Conservation (phyloP, 495 filamentous ascomycete genomes). For the Pseudoneurospora amorphoporcata region DNA sequence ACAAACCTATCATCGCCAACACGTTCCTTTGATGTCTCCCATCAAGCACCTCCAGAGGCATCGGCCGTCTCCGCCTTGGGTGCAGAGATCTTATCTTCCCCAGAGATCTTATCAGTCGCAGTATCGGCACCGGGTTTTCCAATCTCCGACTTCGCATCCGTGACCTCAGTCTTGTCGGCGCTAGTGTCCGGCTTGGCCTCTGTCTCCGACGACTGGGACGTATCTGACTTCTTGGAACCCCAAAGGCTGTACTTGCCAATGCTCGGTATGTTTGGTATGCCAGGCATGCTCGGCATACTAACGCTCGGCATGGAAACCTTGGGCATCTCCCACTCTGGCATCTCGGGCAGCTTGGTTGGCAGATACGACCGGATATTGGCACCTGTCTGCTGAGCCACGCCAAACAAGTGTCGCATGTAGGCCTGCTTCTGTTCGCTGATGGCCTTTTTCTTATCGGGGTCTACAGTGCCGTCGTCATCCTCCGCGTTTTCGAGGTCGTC, state of each 20-base stretch:
- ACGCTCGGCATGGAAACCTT: constrained; percentile 18
- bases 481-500: constrained; percentile 21
- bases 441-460: constrained; percentile 3
- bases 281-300: constrained; percentile 16
- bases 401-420: constrained; percentile 38
- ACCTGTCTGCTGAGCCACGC: constrained; percentile 33
- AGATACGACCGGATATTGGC: constrained; percentile 29
- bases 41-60: not conserved
- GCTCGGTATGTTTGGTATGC: constrained; percentile 12
- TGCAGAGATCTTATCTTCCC: not conserved
- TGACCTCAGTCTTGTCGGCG: not conserved
- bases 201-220: not conserved
- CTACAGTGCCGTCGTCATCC: constrained; percentile 5
- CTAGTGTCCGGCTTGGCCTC: not conserved
- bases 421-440: constrained; percentile 21
- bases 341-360: constrained; percentile 31
- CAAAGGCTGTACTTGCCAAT: constrained; percentile 13
- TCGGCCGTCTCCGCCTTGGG: not conserved
- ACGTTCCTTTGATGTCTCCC: not conserved
- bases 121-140: not conserved
- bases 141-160: not conserved
- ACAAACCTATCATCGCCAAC: not conserved
- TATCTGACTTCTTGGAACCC: constrained; percentile 5
- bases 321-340: constrained; percentile 14
- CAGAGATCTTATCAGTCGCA: not conserved